Base-by-base conservation (phyloP, 495 filamentous ascomycete genomes). In the Aspergillus avenaceus region DNA sequence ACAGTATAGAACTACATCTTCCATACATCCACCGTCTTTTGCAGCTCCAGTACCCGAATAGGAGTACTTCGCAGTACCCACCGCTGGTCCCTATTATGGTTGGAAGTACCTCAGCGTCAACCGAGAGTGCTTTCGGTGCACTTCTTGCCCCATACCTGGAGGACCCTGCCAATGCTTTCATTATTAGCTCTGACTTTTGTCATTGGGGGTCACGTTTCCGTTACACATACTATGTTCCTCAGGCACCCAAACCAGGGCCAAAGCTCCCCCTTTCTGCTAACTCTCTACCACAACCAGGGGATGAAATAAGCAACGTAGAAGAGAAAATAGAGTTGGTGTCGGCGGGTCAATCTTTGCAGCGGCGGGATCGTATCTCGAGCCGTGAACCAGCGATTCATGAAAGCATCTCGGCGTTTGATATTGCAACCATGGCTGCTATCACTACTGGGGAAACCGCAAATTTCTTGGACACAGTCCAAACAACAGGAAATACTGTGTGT, bases 1-100 rank as follows among this genome's bases (percentile, higher is more conserved):
- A 99, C 69, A 96, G 89, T 45, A 83, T 97, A 21, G 95, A 97
- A 69, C 95, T 97, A 84, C 93, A 99, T 56, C 75, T 97, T 0
- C 93, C 93, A 2, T 97, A 93, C 61, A 84, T 97, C 55, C 89
- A 93, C 78, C 91, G 92, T 65, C 81, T 91, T 36, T 72, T 77
- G 14, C 71, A 74, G 55, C 58, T 70, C 12, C 68, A 74, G 41
- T 63, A 69, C 48, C 72, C 73, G 0, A 55, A 65, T 29, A 57
- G 57, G 2, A 55, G 66, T 7, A 58, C 64, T 5, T 62, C 69
- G 14, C 61, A 78, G 37, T 88, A 86, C 61, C 89, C 90, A 1
- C 81, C 78, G 7, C 76, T 99, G 21, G 77, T 96, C 8, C 93
- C 93, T 2, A 90, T 97, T 41, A 79, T 98, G 60, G 81, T 98